Base-by-base conservation (phyloP, 164 flowering plant species). In the Tinospora cordifolia region DNA sequence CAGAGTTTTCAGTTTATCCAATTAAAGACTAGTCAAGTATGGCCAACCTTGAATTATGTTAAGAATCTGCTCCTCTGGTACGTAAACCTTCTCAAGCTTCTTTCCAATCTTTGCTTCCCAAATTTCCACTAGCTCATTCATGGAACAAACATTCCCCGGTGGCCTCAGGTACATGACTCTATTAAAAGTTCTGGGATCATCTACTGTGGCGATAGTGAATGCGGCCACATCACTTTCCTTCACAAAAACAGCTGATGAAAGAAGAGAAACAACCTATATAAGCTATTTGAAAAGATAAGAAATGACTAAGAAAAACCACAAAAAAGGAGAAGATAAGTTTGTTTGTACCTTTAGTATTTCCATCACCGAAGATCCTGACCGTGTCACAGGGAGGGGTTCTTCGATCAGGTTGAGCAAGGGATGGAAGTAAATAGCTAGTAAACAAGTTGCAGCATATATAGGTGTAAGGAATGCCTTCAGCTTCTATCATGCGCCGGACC, bases 61-160 rank as follows among this genome's bases (percentile, higher is more conserved):
- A 25, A 89, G 87, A 78, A 89, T 82, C 73, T 84, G 82, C 27
- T 84, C 87, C 72, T 82, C 94, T 14, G 94, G 36, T 27, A 87
- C 73, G 67, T 84, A 81, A 58, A 71, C 67, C 81, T 77, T 92
- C 67, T 84, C 85, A 22, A 92, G 88, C 77, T 82, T 85, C 76
- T 84, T 87, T 65, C 84, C 83, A 49, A 89, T 86, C 82, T 92
- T 90, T 44, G 65, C 72, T 84, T 92, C 98, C 98, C 98, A 92
- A 73, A 89, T 67, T 44, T 79, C 81, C 70, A 92, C 88, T 54
- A 92, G 83, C 77, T 92, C 94, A 75, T 89, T 89, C 84, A 89
- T 75, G 68, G 93, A 92, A 75, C 76, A 84, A 40, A 87, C 83
- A 80, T 90, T 92, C 68, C 96, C 98, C 12, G 78, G 79, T n/a